phyloP scores from a whole-genome alignment of 2,329 filamentous ascomycete species.

The Metarhizium guizhouense region DNA sequence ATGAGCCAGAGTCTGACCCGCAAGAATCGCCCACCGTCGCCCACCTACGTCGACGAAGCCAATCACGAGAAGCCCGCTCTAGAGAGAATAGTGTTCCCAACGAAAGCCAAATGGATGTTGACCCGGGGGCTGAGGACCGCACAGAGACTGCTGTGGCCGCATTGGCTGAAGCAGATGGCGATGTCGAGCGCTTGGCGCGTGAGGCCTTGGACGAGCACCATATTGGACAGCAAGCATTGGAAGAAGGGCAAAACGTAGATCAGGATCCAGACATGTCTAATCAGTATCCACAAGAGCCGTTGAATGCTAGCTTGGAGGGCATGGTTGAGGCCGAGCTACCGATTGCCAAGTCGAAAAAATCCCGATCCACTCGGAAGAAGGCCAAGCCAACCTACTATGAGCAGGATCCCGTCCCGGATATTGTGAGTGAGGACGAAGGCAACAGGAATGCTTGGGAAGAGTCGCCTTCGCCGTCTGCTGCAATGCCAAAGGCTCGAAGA shows the following conservation, averaged over 20 bases:
- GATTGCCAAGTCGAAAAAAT: slow-evolving; percentile 13
- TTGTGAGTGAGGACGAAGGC: slow-evolving; percentile 11
- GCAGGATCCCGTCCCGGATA: slow-evolving; percentile 16
- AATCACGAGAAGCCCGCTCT: slow-evolving; percentile 17
- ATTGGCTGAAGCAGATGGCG: slow-evolving; percentile 10
- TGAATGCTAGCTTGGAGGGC: neutral
- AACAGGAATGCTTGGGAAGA: slow-evolving; percentile 12
- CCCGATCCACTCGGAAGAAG: slow-evolving; percentile 34
- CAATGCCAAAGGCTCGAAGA: slow-evolving; percentile 21
- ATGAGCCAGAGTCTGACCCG: slow-evolving; percentile 9
- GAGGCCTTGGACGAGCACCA: slow-evolving; percentile 26
- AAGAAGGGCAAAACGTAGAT: slow-evolving; percentile 4
- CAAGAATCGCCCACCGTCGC: slow-evolving; percentile 20
- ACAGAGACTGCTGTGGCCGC: neutral
- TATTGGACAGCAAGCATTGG: slow-evolving; percentile 16
- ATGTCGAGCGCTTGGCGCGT: slow-evolving; percentile 22
- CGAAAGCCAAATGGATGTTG: slow-evolving; percentile 16
- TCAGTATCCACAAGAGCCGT: slow-evolving; percentile 5
- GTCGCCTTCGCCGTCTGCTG: slow-evolving; percentile 24
- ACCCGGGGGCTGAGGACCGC: slow-evolving; percentile 6
- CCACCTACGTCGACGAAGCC: slow-evolving; percentile 16
- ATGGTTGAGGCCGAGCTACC: slow-evolving; percentile 6
- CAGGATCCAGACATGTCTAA: slow-evolving; percentile 3
- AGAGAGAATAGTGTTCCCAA: slow-evolving; percentile 16
- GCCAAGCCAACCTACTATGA: slow-evolving; percentile 39